Conservation (phyloP, 2,329 filamentous ascomycete species). For the Fusarium euwallaceae region DNA sequence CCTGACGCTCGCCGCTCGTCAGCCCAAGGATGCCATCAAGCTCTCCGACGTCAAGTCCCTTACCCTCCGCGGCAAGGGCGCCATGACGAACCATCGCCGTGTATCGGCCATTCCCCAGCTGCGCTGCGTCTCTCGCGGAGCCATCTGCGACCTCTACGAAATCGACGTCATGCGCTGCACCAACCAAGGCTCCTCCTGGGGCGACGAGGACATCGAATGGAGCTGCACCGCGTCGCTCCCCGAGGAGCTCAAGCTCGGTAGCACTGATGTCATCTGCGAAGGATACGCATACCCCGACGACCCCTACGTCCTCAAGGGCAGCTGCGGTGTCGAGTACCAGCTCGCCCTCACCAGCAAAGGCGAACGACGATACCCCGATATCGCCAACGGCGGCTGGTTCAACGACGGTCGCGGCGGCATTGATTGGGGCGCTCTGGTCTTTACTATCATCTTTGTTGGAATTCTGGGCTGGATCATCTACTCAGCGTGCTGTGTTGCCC, state of each 20-base stretch:
- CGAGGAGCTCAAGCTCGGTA: constrained; percentile 76
- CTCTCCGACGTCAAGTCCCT: constrained; percentile 78
- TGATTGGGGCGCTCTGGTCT: constrained; percentile 61
- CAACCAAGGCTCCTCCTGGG: constrained; percentile 86
- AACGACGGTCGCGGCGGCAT: constrained; percentile 47
- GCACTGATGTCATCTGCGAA: constrained; percentile 93
- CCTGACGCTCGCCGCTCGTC: constrained; percentile 45
- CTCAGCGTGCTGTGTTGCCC: constrained; percentile 57
- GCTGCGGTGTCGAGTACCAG: constrained; percentile 92
- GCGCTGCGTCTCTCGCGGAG: constrained; percentile 76
- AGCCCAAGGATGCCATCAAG: constrained; percentile 66
- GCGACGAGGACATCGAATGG: constrained; percentile 88
- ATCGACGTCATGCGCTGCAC: constrained; percentile 90
- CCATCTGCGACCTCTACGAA: constrained; percentile 76
- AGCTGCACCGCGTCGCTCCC: constrained; percentile 78
- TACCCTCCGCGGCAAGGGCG: constrained; percentile 76
- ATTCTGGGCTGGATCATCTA: constrained; percentile 74
- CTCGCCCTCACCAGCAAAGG: constrained; percentile 83
- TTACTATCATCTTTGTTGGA: constrained; percentile 72
- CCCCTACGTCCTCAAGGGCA: constrained; percentile 88
- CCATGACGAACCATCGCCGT: constrained; percentile 81
- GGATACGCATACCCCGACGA: constrained; percentile 85
- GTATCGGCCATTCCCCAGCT: constrained; percentile 83
- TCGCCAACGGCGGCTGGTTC: constrained; percentile 57
- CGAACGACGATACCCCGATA: constrained; percentile 75